Base-by-base conservation (phyloP, 768 basidiomycete genomes). In the Leccinum aurantiacum region DNA sequence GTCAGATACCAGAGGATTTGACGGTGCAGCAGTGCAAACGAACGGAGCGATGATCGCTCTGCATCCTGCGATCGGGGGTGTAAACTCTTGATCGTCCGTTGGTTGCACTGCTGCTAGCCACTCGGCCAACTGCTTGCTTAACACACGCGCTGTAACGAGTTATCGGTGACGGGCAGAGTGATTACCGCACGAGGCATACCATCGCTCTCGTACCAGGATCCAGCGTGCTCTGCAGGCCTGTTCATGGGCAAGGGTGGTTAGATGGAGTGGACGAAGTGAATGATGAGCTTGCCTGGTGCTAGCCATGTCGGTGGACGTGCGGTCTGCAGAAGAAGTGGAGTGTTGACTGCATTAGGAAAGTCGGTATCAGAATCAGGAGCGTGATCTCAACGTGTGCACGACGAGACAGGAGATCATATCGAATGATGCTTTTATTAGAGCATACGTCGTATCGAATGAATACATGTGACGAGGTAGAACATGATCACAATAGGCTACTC, bases 21-120 rank as follows among this genome's bases (percentile, higher is more conserved):
- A 27, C 11, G 53, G 46, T 60, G 52, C 15, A 37, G 19, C 27
- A 29, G 35, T 52, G 57, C 31, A 48, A 46, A 80, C 93, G 65
- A 67, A 98, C 95, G 97, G 97, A 19, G 91, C 95, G 49, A 99
- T 95, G 70, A 99, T 83, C n/a, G 95, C 97, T 71, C 84, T 90
- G 65, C 83, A 85, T 29, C 86, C 83, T 53, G 75, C 68, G 64
- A 94, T 79, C 2, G 95, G 94, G 46, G 85, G 88, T 1, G 74
- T 68, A 78, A 86, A 85, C 67, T 83, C 60, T 25, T 78, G 74
- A 38, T 76, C 73, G 6, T 73, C 70, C 3, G 79, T 76, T 33
- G 81, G 58, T 25, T 80, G 73, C 29, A 92, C 92, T 31, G 76
- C 78, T 6, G 70, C 75, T 8, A 98, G 79, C 82, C 89, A 93